Base-by-base conservation (phyloP, 768 basidiomycete genomes). In the Exidia glandulosa region DNA sequence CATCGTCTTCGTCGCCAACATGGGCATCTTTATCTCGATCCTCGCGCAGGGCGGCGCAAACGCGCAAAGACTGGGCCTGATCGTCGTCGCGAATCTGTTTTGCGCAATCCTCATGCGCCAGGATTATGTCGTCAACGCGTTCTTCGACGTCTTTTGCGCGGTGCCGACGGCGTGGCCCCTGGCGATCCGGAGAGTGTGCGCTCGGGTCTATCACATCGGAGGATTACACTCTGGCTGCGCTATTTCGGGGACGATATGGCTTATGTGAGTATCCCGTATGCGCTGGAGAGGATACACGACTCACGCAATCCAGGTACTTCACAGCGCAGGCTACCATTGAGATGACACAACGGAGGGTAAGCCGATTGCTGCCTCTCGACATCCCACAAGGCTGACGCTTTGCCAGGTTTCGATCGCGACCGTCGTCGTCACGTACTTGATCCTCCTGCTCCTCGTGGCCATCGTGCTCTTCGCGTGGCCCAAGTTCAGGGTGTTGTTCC, bases 181-280 rank as follows among this genome's bases (percentile, higher is more conserved):
- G 47, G 67, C 73, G 34, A 79, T 84, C 57, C 77, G 83, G 55
- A 74, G 79, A 31, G 70, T 80, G 25, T 77, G 75, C 63, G 82
- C 80, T 27, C 73, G 81, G 41, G 81, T 83, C 1, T 83, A 83
- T 61, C 79, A 81, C 58, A 81, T 83, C 41, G 82, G 82, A 23
- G 82, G 82, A 57, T 57, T 83, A 30, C 82, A 84, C 65, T 82
- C 80, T 13, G 82, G 82, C n/a, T 78, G 76, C 65, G 82, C 77
- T 9, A 73, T 79, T 19, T 81, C 81, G 23, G 81, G 79, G 2
- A 67, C 79, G 1, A 70, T 82, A 0, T 84, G 82, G 82, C 66
- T 83, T 29, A 71, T 75, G 34, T 67, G 41, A 45, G 41, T 45
- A 25, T 1, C 7, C 16, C 19, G 19, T 12, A 19, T 23, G 41